Base-by-base conservation (phyloP, 2,329 filamentous ascomycete genomes). In the Colletotrichum ledebouriae region DNA sequence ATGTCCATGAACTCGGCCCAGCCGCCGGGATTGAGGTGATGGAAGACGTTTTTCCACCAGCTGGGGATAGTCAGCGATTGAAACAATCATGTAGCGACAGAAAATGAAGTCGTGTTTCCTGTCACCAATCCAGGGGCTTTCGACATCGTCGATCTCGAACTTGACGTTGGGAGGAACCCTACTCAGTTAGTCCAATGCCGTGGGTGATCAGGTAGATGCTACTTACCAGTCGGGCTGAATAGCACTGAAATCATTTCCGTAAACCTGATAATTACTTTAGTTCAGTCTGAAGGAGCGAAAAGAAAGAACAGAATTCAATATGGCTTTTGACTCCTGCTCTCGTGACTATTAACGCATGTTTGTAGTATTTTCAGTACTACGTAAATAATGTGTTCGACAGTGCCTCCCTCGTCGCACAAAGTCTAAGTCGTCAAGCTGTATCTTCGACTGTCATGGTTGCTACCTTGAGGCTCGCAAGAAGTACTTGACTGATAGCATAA, bases 91-190 rank as follows among this genome's bases (percentile, higher is more conserved):
- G 50, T 59, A 64, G 13, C 66, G 56, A 15, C 47, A 55, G 56
- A 78, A 77, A 72, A 81, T 74, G 69, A 73, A 78, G 67, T 76
- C 75, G 62, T 77, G 78, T 58, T 73, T 73, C 41, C 25, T n/a
- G 22, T 77, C 72, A 73, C 77, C 79, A 72, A 80, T 76, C 80
- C 80, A 82, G n/a, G 75, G 71, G 29, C 84, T 81, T 73, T 89
- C 87, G 37, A 86, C 85, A 73, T 92, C 89, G 75, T 92, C 89
- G 41, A 91, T 84, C 65, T 89, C 82, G 72, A 91, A 92, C 67
- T 85, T 83, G 67, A 89, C 86, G 72, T 91, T 92, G 33, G 82
- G 85, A 0, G 92, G 91, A 1, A 93, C 72, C 72, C 50, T 55
- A 4, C 29, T 52, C n/a, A 29, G 44, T n/a, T 47, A 47, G 17